Evolutionary conservation across 495 filamentous ascomycete species (phyloP), one percentile per base, ranked within the genome.

Genomic region (Xylaria nigripes): DNA sequence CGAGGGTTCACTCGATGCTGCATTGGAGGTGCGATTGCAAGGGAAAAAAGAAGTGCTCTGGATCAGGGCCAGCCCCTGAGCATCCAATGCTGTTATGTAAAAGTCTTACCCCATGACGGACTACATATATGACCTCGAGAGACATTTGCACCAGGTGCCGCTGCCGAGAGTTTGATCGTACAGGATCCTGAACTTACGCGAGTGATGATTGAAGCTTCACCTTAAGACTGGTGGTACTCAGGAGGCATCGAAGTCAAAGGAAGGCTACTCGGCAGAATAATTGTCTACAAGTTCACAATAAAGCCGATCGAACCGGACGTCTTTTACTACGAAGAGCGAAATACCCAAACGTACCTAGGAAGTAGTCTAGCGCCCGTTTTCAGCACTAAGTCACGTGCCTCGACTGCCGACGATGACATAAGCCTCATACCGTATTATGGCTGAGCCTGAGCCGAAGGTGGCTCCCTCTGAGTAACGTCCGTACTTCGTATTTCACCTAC

Each of bases 51-150:
- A 29, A 24, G n/a, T 30, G 4, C 36, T 40, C 16, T 30, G 32
- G 34, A 13, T 29, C 8, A 45, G 16, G 36, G 51, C 22, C 21
- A 53, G 19, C 32, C 10, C n/a, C 6, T 4, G 3, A 48, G 46
- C 30, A 7, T 18, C 16, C 30, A 18, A 13, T 10, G 29, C 32
- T 6, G n/a, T 34, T 6, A 48, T 16, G 41, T 8, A 38, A 32
- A 44, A 40, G 46, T 78, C 85, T 70, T 81, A 95, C 89, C 58
- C 89, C 90, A 70, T 95, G 90, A 18, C 90, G 82, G 54, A 83
- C 84, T 41, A 95, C 76, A 64, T 93, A 95, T 62, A 95, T 93
- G 55, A 81, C 81, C 68, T 92, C 85, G 25, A 95, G 72, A 56
- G 72, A 54, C 72, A 76, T 76, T 34, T 42, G 18, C 2, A 45